A percentile compares a stretch with the other conserved stretches of the same genome.
Evolutionary conservation across 805 yeast genomes (phyloP).

Genomic region (Saccharomycopsis fermentans): DNA sequence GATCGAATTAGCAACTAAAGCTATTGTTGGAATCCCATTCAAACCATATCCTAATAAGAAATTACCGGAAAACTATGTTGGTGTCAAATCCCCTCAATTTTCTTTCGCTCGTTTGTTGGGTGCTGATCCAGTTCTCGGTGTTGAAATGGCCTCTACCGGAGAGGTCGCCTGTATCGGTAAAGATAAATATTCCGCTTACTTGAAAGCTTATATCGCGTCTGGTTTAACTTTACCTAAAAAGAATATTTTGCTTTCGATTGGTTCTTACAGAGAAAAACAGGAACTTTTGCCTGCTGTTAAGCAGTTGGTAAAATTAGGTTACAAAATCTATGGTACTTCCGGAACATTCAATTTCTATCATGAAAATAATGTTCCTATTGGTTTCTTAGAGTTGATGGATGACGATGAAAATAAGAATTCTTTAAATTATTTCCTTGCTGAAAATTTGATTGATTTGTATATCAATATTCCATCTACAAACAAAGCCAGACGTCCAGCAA

Average conservation of each 20-base stretch:
- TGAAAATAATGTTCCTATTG: conserved; percentile 90
- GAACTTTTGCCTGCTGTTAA: conserved; percentile 84
- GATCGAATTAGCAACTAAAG: conserved; percentile 95
- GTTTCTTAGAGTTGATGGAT: conserved; percentile 79
- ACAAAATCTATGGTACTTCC: conserved; percentile 89
- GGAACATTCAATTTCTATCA: conserved; percentile 98
- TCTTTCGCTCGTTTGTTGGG: conserved; percentile 95
- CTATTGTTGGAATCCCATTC: conserved; percentile 80
- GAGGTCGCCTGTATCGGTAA: conserved; percentile 97
- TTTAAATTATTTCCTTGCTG: conserved; percentile 90
- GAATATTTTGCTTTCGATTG: conserved; percentile 86
- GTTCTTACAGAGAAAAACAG: conserved; percentile 92
- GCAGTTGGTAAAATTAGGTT: conserved; percentile 75
- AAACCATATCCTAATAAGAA: conserved; percentile 84
- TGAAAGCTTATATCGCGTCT: conserved; percentile 88
- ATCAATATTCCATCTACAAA: conserved; percentile 94
- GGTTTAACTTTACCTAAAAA: conserved; percentile 94
- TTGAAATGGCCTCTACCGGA: conserved; percentile 99
- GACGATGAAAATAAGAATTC: conserved; percentile 82
- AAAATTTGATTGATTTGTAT: conserved; percentile 91
- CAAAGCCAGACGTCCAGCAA: conserved; percentile 97
- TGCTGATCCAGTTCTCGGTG: conserved; percentile 96
- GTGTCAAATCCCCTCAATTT: conserved; percentile 94
- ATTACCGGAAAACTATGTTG: conserved; percentile 89
- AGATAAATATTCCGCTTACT: conserved; percentile 93